Base-by-base conservation (phyloP, 208 protist genomes). In the Trypanosoma grayi region DNA sequence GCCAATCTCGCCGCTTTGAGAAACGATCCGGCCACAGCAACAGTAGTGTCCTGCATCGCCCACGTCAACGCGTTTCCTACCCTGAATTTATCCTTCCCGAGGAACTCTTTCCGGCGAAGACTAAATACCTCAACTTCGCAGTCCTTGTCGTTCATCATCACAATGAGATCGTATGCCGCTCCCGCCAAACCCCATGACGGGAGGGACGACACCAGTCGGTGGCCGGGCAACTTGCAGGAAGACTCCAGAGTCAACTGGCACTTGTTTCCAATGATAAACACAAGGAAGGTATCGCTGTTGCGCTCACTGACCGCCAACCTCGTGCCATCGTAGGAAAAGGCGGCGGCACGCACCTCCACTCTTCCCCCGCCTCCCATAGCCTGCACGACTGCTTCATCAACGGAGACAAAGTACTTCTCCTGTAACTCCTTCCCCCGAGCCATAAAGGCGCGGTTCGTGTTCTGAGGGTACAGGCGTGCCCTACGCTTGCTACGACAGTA, bases 1-100 rank as follows among this genome's bases (percentile, higher is more conserved):
- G 79, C 71, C 20, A 92, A 66, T 3, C 85, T 79, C 24, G 77
- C 73, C 63, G 87, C 81, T 14, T 73, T 80, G 48, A 92, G 64
- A 58, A 92, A 92, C n/a, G 81, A 85, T 31, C 85, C 85, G 11
- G 62, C 85, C 22, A 87, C 71, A n/a, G 79, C 79, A 16, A 92
- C 47, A 30, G 56, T 58, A 27, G 69, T 70, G 45, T 75, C 64
- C 3, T 44, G 37, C 30, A 75, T 67, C 2, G 79, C 78, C 82
- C 85, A 92, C 14, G 85, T 69, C 5, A 81, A 57, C 9, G 79
- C 85, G 46, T 73, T 86, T 34, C 85, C 85, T 14, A 92, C 77
- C 54, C 79, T 86, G 39, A 92, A 92, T 66, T 87, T 86, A 16
- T 79, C 54, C 67, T 81, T 91, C 44, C 70, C 53, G 53, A 76